A percentile compares a stretch with the other conserved stretches of the same genome.
phyloP scores from a whole-genome alignment of 2,329 filamentous ascomycete species.

The Kalaharituber pfeilii region DNA sequence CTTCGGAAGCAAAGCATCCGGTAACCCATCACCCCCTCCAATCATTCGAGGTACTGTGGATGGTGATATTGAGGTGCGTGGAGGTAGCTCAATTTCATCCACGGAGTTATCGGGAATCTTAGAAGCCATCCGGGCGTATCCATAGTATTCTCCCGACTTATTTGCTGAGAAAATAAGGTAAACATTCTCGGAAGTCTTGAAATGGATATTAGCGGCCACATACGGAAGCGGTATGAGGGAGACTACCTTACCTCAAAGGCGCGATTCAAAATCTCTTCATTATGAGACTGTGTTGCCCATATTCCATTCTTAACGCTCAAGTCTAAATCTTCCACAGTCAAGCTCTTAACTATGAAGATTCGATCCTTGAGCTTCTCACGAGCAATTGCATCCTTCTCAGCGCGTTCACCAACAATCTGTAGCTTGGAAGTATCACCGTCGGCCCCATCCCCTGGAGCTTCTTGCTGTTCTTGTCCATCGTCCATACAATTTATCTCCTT shows the following conservation, averaged over 20 bases:
- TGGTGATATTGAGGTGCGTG: neutral
- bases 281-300: conserved; percentile 91
- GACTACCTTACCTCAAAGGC: conserved; percentile 52
- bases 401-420: conserved; percentile 12
- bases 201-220: conserved; percentile 1
- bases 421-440: conserved; percentile 15
- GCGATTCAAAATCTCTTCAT: conserved; percentile 64
- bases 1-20: conserved; percentile 49
- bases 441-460: conserved; percentile 7
- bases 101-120: conserved; percentile 57
- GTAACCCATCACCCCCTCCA: neutral
- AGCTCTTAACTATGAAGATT: conserved; percentile 84
- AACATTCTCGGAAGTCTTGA: conserved; percentile 59
- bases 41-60: neutral
- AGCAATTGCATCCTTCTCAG: conserved; percentile 19
- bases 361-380: conserved; percentile 42
- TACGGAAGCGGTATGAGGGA: neutral
- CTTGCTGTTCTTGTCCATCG: conserved; percentile 5
- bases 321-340: conserved; percentile 80
- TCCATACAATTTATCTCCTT: conserved; percentile 10
- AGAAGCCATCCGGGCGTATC: conserved; percentile 80
- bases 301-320: conserved; percentile 71
- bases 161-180: conserved; percentile 92
- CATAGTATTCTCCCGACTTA: conserved; percentile 93
- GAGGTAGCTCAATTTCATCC: conserved; percentile 45